Conservation (phyloP, 2,329 filamentous ascomycete genomes). For the Diaporthe citriasiana region DNA sequence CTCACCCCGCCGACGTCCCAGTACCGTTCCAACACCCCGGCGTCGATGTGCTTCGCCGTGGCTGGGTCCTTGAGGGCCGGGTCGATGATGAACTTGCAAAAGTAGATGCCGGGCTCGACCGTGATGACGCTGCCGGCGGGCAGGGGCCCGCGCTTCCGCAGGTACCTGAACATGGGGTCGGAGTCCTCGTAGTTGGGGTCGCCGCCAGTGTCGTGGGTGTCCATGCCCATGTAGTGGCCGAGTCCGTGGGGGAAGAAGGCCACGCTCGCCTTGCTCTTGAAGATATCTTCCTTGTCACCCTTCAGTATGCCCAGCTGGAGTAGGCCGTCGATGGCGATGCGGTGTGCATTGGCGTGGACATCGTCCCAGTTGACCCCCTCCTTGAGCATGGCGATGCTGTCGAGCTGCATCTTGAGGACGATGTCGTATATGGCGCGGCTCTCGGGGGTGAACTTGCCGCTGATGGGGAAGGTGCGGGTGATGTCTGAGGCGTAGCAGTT, state of each 20-base stretch:
- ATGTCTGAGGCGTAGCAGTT: slow-evolving; percentile 74
- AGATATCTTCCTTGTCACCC: slow-evolving; percentile 78
- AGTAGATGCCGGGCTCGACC: slow-evolving; percentile 95
- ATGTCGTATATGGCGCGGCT: slow-evolving; percentile 83
- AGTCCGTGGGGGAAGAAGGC: slow-evolving; percentile 78
- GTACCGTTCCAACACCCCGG: slow-evolving; percentile 79
- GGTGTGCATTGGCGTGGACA: slow-evolving; percentile 84
- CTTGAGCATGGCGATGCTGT: slow-evolving; percentile 80
- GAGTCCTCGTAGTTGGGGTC: slow-evolving; percentile 83
- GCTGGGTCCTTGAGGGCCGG: slow-evolving; percentile 81
- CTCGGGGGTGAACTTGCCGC: slow-evolving; percentile 77
- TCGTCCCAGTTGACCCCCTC: slow-evolving; percentile 85
- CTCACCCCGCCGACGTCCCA: slow-evolving; percentile 85
- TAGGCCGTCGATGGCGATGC: slow-evolving; percentile 85
- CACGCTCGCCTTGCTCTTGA: slow-evolving; percentile 82
- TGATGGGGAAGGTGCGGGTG: slow-evolving; percentile 83
- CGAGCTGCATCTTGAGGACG: slow-evolving; percentile 88
- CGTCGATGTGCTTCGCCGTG: slow-evolving; percentile 83
- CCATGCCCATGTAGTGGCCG: slow-evolving; percentile 92
- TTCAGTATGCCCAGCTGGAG: slow-evolving; percentile 81
- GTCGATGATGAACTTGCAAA: slow-evolving; percentile 89
- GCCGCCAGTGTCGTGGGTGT: slow-evolving; percentile 90
- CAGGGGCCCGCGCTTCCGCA: slow-evolving; percentile 82
- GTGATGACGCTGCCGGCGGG: slow-evolving; percentile 89
- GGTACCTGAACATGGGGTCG: slow-evolving; percentile 88